Evolutionary conservation across 768 basidiomycete species (phyloP).

Genomic region (Trametes cingulata): DNA sequence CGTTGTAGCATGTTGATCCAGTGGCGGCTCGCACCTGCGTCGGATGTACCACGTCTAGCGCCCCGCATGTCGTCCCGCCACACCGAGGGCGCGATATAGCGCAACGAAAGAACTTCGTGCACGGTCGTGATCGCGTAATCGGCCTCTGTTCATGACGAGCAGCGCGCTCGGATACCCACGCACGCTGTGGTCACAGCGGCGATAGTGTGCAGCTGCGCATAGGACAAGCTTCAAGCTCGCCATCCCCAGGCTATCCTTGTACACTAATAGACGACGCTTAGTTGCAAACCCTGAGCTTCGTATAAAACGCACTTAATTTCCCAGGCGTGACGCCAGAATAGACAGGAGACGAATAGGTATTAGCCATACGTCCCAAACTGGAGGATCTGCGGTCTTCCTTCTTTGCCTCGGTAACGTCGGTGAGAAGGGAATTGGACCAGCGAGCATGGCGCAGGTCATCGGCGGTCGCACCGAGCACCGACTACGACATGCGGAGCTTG

Average conservation of each 20-base stretch:
- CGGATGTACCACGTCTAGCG: neutral
- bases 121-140: neutral
- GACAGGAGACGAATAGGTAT: conserved; percentile 3
- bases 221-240: neutral
- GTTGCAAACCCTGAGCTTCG: neutral
- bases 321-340: conserved; percentile 3
- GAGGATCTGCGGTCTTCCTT: conserved; percentile 4
- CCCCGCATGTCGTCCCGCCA: conserved; percentile 11
- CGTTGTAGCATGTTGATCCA: conserved; percentile 7
- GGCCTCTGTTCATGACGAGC: neutral
- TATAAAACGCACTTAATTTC: neutral
- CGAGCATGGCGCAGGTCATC: neutral
- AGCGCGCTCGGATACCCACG: neutral
- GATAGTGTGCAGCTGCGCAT: conserved; percentile 1
- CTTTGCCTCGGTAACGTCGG: conserved; percentile 2
- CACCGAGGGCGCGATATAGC: conserved; percentile 4
- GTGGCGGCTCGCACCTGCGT: neutral
- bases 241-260: neutral
- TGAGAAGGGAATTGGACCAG: neutral
- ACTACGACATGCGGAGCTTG: neutral
- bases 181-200: neutral
- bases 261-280: neutral
- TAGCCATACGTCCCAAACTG: neutral
- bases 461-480: neutral
- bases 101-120: neutral